Evolutionary conservation across 2,329 filamentous ascomycete genomes (phyloP).

Genomic region (Saccharata proteae): DNA sequence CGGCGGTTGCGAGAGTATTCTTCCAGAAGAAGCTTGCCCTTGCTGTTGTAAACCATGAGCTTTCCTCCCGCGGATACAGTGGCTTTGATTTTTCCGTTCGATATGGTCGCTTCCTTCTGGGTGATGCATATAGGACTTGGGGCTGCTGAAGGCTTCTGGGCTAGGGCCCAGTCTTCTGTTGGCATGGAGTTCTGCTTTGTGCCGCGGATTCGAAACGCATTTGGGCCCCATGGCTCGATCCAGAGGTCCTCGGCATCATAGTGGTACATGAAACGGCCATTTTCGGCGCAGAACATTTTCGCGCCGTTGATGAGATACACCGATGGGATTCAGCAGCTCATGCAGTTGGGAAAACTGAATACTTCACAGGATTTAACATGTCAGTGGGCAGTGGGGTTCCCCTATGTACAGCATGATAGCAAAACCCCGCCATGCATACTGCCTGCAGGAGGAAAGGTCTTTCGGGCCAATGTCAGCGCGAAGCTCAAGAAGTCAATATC

Average conservation of each 20-base stretch:
- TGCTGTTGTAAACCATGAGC: constrained; percentile 34
- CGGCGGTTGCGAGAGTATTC: constrained; percentile 40
- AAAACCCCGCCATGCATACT: too few species aligned
- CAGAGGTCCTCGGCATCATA: constrained; percentile 38
- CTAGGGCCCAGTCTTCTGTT: constrained; percentile 17
- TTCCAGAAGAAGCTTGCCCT: constrained; percentile 35
- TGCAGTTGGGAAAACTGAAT: too few species aligned
- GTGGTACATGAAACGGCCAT: constrained; percentile 48
- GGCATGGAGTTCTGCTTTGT: constrained; percentile 27
- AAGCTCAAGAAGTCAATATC: too few species aligned
- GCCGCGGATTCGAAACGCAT: constrained; percentile 37
- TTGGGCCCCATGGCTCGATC: constrained; percentile 38
- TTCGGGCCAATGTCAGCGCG: too few species aligned
- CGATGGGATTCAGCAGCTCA: too few species aligned
- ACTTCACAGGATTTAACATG: too few species aligned
- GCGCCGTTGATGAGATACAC: too few species aligned
- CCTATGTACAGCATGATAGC: too few species aligned
- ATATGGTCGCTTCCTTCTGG: constrained; percentile 27
- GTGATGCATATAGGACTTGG: constrained; percentile 7
- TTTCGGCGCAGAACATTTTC: constrained; percentile 31
- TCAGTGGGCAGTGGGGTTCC: too few species aligned
- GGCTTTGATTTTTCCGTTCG: constrained; percentile 39
- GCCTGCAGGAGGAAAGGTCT: too few species aligned
- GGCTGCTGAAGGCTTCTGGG: constrained; percentile 5
- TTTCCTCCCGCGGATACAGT: constrained; percentile 37